Evolutionary conservation across 1,139 yeast genomes (phyloP), one percentile per base, ranked within the genome.

Genomic region (Hyphopichia burtonii): DNA sequence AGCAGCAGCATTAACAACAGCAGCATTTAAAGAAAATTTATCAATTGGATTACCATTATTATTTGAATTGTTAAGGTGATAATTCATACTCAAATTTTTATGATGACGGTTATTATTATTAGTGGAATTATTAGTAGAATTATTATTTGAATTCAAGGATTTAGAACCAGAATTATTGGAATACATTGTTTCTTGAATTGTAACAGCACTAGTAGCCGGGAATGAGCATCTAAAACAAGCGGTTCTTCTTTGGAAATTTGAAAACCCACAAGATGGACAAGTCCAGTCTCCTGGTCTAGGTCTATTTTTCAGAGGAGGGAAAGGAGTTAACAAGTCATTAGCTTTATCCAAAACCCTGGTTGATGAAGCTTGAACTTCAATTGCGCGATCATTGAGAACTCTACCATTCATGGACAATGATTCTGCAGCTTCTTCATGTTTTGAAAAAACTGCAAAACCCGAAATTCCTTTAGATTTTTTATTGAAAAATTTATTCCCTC

Each of bases 261-360:
- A 86, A 58, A 91, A 91, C 1, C 97, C 96, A 70, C 98, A 91
- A 6, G 93, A 83, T 15, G 96, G 96, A 65, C 98, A 91, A 7
- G 88, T 87, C 98, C 98, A 91, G 59, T 91, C 98, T 19, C 98
- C 98, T 0, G 97, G 97, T 56, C 98, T 76, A 19, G 96, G 96
- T 53, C 95, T 77, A 61, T 90, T 90, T 55, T 90, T 90, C 39
- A 88, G 83, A 20, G 90, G 83, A 12, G 96, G 96, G 63, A 91
- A 90, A 9, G 95, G 88, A 0, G 88, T 76, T 44, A 91, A 69
- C 40, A 90, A 77, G 34, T 86, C 95, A 50, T 81, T 83, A 1
- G 96, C 96, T 46, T 81, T 77, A 51, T 88, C 96, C 42, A 91
- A 68, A 1, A 91, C 87, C 34, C 76, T 67, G 2, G 83, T 76